Conservation (phyloP, 2,329 filamentous ascomycete genomes). For the Furcasterigmium sp. region DNA sequence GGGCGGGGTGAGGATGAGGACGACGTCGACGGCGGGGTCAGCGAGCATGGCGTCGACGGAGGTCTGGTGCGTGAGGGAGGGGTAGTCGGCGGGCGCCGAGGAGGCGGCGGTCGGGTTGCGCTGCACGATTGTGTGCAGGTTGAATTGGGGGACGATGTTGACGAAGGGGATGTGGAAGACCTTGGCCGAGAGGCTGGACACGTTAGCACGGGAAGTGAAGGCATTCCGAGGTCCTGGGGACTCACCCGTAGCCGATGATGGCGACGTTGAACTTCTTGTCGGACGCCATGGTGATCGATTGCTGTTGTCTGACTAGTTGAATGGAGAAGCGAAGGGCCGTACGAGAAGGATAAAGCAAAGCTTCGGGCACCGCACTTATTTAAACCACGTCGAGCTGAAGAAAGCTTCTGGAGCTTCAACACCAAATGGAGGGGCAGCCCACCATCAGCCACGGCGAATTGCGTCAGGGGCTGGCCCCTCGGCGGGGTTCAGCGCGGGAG, state of each 20-base stretch:
- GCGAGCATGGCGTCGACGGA: constrained; percentile 57
- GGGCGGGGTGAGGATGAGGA: constrained; percentile 68
- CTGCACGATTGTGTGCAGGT: constrained; percentile 71
- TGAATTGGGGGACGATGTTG: constrained; percentile 55
- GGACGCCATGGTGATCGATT: constrained; percentile 1
- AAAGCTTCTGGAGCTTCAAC: no score
- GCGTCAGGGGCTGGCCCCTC: not conserved
- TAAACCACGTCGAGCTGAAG: no score
- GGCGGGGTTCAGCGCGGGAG: no score
- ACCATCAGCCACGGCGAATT: not conserved
- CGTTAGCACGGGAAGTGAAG: not conserved
- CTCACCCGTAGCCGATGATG: constrained; percentile 46
- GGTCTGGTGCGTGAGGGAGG: constrained; percentile 58
- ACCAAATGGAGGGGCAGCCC: not conserved
- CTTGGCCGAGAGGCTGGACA: constrained; percentile 57
- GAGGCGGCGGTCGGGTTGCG: constrained; percentile 63
- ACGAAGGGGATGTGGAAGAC: constrained; percentile 83
- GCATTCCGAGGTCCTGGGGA: constrained; percentile 1
- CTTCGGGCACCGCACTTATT: not conserved
- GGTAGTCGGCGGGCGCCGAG: constrained; percentile 65
- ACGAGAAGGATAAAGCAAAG: not conserved
- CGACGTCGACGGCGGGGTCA: constrained; percentile 61
- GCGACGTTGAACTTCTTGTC: constrained; percentile 43
- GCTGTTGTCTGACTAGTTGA: no score
- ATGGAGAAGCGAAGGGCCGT: not conserved